These are phyloP conservation scores for Ascochyta koolunga DNA, from an alignment of 2,329 filamentous ascomycete species.

Conservation along the genomic window DNA sequence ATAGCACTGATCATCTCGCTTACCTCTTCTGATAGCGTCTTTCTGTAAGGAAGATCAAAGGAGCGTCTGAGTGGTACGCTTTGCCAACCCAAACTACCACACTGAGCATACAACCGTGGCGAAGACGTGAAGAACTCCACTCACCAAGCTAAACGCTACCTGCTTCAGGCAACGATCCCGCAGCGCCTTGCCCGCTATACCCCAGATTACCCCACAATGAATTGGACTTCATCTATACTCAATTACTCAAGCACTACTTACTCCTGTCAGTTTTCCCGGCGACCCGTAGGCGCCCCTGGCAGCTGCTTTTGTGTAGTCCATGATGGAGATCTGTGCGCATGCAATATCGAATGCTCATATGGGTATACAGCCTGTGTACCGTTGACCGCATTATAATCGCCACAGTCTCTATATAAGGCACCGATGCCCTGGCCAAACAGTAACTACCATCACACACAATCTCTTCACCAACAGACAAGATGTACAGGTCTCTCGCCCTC, in stretches of 20 bases:
- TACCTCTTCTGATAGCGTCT: background rate
- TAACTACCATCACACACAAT: constrained; percentile 35
- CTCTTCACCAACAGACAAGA: constrained; percentile 39
- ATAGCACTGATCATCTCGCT: background rate
- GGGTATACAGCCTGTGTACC: constrained; percentile 22
- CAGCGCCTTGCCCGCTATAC: constrained; percentile 42
- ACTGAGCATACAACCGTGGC: constrained; percentile 27
- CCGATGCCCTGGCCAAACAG: constrained; percentile 8
- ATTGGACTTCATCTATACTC: constrained; percentile 43
- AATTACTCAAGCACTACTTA: constrained; percentile 35
- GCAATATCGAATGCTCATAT: constrained; percentile 27
- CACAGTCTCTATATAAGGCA: constrained; percentile 35
- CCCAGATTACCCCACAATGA: constrained; percentile 42
- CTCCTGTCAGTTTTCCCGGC: constrained; percentile 34
- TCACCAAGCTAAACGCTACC: constrained; percentile 22
- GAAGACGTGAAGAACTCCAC: constrained; percentile 15
- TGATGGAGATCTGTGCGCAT: constrained; percentile 25
- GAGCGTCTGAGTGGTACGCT: constrained; percentile 1
- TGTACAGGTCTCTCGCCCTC: constrained; percentile 50
- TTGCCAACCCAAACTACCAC: constrained; percentile 23
- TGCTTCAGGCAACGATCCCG: constrained; percentile 36
- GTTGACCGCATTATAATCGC: background rate
- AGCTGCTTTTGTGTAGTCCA: constrained; percentile 24
- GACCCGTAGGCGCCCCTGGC: constrained; percentile 34
- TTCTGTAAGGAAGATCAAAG: background rate